Conservation (phyloP, 2,329 filamentous ascomycete species). For the Penicillium fuscoglaucum region DNA sequence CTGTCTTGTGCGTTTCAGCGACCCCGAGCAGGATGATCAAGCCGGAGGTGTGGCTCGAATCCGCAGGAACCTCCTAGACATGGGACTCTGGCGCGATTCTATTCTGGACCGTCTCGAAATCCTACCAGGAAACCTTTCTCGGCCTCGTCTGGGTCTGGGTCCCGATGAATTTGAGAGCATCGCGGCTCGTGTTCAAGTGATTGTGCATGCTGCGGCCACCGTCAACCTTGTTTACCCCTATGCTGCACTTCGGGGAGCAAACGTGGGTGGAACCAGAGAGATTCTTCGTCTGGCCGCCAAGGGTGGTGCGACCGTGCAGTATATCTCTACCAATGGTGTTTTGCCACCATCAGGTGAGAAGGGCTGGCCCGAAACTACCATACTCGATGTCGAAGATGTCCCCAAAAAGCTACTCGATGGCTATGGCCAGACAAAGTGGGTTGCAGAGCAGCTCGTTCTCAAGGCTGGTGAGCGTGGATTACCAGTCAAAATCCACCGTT, state of each 20-base stretch:
- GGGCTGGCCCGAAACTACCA: conserved; percentile 70
- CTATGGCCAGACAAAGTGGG: conserved; percentile 81
- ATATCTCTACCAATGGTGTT: conserved; percentile 79
- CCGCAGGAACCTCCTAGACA: conserved; percentile 72
- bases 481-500: conserved; percentile 69
- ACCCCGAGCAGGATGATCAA: conserved; percentile 63
- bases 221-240: conserved; percentile 83
- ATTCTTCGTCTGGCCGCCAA: conserved; percentile 69
- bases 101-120: conserved; percentile 78
- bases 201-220: conserved; percentile 74
- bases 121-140: conserved; percentile 69
- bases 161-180: conserved; percentile 66
- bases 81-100: conserved; percentile 73
- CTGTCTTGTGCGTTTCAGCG: conserved; percentile 71
- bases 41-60: conserved; percentile 70
- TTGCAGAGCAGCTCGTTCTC: conserved; percentile 71
- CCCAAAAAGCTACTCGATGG: conserved; percentile 69
- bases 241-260: conserved; percentile 70
- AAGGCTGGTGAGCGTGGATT: conserved; percentile 69
- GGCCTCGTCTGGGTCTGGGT: conserved; percentile 67
- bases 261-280: conserved; percentile 76
- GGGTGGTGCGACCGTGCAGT: conserved; percentile 70
- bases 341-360: conserved; percentile 64
- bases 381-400: conserved; percentile 67
- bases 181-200: conserved; percentile 66